phyloP scores from a whole-genome alignment of 306 rosid genomes.

The Acacia melanoxylon region DNA sequence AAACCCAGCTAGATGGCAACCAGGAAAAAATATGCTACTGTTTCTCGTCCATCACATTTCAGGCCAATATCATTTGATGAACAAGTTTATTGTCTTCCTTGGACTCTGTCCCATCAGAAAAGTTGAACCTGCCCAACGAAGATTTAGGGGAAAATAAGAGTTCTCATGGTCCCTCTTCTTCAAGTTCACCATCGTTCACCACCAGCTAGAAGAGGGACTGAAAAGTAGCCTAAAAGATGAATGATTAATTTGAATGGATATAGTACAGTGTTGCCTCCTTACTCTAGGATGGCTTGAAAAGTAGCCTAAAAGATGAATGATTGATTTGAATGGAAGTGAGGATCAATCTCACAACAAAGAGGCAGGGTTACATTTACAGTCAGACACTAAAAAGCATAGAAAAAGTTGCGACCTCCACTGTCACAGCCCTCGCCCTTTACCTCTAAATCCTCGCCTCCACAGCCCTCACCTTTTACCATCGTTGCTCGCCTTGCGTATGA shows the following conservation, averaged over 20 bases:
- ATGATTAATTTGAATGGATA: no score
- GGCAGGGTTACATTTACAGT: conserved; percentile 30
- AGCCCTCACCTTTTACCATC: no score
- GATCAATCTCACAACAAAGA: conserved; percentile 39
- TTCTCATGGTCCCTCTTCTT: conserved; percentile 38
- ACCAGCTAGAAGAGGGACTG: conserved; percentile 36
- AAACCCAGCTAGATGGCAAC: conserved; percentile 41
- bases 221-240: no score
- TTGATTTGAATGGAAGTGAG: conserved; percentile 35
- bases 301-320: conserved; percentile 35
- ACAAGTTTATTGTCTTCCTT: conserved; percentile 56
- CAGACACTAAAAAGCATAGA: conserved; percentile 41
- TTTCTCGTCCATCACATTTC: conserved; percentile 49
- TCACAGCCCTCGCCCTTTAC: no score
- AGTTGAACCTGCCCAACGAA: conserved; percentile 33
- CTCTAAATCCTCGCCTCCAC: no score
- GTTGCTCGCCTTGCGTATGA: no score
- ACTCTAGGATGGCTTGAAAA: conserved; percentile 32
- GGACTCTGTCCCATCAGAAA: conserved; percentile 38
- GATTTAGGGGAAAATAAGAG: conserved; percentile 35
- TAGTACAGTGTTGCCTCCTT: conserved; percentile 39
- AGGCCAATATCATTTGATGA: conserved; percentile 69
- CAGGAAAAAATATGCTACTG: conserved; percentile 43
- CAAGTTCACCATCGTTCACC: conserved; percentile 44
- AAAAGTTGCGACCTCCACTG: background rate